Conservation (phyloP, 148 eudicot species). For the Oxyria digyna region DNA sequence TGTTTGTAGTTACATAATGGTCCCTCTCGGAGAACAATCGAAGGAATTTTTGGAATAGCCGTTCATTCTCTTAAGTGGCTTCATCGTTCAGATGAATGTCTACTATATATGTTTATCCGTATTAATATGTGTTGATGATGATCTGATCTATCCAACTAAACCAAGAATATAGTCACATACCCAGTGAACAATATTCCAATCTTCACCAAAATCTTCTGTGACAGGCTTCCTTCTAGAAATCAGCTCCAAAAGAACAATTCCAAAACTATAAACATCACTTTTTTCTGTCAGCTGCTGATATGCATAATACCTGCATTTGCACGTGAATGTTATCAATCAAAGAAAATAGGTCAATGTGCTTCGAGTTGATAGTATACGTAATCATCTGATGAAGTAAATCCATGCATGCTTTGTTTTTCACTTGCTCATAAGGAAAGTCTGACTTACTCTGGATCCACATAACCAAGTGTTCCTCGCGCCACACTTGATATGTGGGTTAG, state of each 20-base stretch:
- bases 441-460: conserved; percentile 94
- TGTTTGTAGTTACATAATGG: no score
- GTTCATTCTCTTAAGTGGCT: no score
- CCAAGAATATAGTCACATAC: conserved; percentile 29
- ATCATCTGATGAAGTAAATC: neutral
- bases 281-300: conserved; percentile 80
- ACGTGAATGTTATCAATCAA: neutral
- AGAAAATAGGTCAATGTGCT: neutral
- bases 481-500: conserved; percentile 78
- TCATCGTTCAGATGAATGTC: neutral
- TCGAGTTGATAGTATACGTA: neutral
- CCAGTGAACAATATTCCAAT: conserved; percentile 98
- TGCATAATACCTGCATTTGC: conserved; percentile 60
- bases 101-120: neutral
- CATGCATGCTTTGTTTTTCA: neutral
- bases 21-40: no score
- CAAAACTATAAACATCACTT: conserved; percentile 89
- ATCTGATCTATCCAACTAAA: neutral
- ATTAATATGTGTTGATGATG: neutral
- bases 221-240: conserved; percentile 92
- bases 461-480: conserved; percentile 90
- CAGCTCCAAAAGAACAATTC: conserved; percentile 82
- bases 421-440: neutral
- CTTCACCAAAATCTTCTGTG: conserved; percentile 60
- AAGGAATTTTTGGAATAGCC: no score